Evolutionary conservation across 2,329 filamentous ascomycete genomes (phyloP), one percentile per base, ranked within the genome.

Genomic region (Cordyceps tenuipes): DNA sequence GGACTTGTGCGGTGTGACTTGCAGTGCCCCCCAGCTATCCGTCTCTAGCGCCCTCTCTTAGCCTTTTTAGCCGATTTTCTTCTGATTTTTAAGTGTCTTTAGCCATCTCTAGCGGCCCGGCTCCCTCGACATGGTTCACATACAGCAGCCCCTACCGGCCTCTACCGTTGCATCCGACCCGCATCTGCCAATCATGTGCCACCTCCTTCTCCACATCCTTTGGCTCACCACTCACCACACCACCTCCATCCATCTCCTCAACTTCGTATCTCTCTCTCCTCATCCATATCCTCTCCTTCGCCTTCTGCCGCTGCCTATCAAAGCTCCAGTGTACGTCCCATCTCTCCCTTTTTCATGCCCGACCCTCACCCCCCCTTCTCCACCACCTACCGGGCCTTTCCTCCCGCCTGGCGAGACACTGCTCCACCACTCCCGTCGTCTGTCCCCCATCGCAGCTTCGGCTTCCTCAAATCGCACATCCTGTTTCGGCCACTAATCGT

Each of bases 161-260:
- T 51, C 36, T 57, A 57, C 54, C 15, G 57, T 59, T 34, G 29
- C 50, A 60, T 60, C 55, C 49, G 57, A 60, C 59, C 52, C 47
- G 51, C 59, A 54, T 46, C 59, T 61, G 54, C 59, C 59, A 61
- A 61, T 61, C 59, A 61, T 61, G 59, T 61, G 59, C 59, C 59
- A 61, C 53, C 52, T 52, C 41, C 47, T 61, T 61, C 59, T 53
- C 53, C 53, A 61, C 52, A 34, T 36, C 31, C 47, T 43, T 49
- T 49, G 34, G 23, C 31, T 52, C n/a, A 17, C 36, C 57, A 23
- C 31, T 52, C n/a, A 17, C 36, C 51, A 55, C 51, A 60, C 51
- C 59, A 61, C 51, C 52, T 39, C 5, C 46, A 29, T 29, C 15
- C 21, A 19, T 17, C n/a, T 31, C 10, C 13, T 44, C 21, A 26